Conservation (phyloP, 345 rosid genomes). For the Salix brachista region DNA sequence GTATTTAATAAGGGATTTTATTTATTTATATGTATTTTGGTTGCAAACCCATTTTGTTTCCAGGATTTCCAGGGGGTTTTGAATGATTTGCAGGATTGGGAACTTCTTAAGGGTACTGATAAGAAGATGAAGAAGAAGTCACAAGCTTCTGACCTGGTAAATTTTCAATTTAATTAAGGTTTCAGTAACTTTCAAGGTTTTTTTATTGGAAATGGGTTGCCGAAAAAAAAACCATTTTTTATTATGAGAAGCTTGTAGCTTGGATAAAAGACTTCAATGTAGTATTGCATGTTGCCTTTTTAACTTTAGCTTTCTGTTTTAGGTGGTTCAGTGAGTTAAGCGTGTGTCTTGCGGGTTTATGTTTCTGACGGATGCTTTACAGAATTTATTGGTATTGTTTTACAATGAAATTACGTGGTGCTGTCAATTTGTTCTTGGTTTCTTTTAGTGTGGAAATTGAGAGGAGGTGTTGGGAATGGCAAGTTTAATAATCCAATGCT, state of each 20-base stretch:
- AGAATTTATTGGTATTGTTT: neutral
- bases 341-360: neutral
- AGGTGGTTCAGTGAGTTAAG: neutral
- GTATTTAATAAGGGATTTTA: neutral
- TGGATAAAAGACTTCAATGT: neutral
- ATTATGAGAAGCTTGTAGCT: neutral
- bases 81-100: conserved; percentile 98
- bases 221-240: neutral
- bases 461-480: neutral
- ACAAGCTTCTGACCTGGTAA: conserved; percentile 31
- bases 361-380: neutral
- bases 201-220: neutral
- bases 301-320: neutral
- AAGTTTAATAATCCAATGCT: neutral
- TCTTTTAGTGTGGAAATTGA: neutral
- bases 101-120: conserved; percentile 54
- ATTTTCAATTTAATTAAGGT: neutral
- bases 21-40: neutral
- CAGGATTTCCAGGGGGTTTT: conserved; percentile 91
- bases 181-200: neutral
- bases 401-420: neutral
- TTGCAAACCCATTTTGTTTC: conserved; percentile 10
- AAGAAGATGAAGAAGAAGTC: conserved; percentile 45
- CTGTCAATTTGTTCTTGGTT: neutral
- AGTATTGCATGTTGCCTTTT: neutral